Conservation (phyloP, 2,329 filamentous ascomycete species). For the Penicillium sp. region DNA sequence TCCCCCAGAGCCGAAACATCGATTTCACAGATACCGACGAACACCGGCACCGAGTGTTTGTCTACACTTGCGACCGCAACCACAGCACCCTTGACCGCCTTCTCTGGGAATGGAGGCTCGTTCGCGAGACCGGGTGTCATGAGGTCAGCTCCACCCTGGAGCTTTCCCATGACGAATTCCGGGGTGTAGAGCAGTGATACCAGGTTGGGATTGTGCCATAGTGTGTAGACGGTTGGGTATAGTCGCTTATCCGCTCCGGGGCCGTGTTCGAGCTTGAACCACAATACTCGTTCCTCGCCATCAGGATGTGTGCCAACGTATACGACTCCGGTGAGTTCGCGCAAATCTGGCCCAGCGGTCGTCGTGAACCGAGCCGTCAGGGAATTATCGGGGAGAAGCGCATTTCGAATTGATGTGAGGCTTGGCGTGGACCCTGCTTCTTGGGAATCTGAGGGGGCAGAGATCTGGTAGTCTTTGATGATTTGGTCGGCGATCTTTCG, state of each 20-base stretch:
- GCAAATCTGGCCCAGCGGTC: constrained; percentile 63
- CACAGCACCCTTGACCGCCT: constrained; percentile 61
- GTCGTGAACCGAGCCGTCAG: constrained; percentile 67
- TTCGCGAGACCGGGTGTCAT: constrained; percentile 69
- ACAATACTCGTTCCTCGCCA: constrained; percentile 62
- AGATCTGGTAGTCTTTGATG: constrained; percentile 62
- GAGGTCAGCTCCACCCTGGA: constrained; percentile 66
- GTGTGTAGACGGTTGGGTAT: constrained; percentile 61
- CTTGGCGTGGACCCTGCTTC: constrained; percentile 49
- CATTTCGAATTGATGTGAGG: constrained; percentile 55
- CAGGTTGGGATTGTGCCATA: constrained; percentile 65
- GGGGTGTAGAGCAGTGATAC: constrained; percentile 67
- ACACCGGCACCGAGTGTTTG: constrained; percentile 62
- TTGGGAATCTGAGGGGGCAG: constrained; percentile 43
- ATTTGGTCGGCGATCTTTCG: constrained; percentile 68
- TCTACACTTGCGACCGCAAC: constrained; percentile 65
- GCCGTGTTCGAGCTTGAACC: constrained; percentile 64
- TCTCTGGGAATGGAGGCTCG: constrained; percentile 63
- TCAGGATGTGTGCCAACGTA: constrained; percentile 63
- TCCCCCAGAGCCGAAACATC: constrained; percentile 58
- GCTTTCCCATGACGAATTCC: constrained; percentile 59
- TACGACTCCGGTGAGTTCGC: constrained; percentile 63
- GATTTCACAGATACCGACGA: constrained; percentile 66
- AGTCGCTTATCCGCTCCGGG: constrained; percentile 43
- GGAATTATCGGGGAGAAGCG: constrained; percentile 64